Conservation (phyloP, 257 asterid species). For the Cordia subcordata region DNA sequence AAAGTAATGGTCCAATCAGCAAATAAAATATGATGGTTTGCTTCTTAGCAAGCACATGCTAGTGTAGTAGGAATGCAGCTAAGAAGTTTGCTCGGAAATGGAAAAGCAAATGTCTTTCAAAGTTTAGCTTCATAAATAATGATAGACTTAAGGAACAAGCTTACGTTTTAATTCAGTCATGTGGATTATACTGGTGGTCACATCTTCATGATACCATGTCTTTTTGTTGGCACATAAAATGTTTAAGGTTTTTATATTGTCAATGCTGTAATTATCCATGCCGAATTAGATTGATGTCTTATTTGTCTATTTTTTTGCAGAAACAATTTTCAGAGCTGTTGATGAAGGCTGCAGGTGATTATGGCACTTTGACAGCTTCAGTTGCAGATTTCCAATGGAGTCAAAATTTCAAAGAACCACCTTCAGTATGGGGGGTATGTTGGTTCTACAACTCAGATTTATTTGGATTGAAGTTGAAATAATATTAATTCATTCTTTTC, state of each 20-base stretch:
- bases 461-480: not conserved
- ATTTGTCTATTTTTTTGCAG: conserved; percentile 37
- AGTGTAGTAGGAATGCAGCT: too few species aligned
- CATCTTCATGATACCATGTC: too few species aligned
- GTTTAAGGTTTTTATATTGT: not conserved
- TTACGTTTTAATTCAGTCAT: too few species aligned
- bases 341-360: conserved; percentile 97
- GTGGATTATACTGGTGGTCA: too few species aligned
- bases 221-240: not conserved
- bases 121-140: too few species aligned
- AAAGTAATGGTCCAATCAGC: too few species aligned
- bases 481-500: not conserved
- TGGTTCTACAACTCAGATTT: not conserved
- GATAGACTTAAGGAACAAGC: too few species aligned
- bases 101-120: too few species aligned
- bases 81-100: too few species aligned
- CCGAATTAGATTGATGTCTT: conserved; percentile 1
- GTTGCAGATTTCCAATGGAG: conserved; percentile 94
- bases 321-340: conserved; percentile 95
- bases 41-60: too few species aligned
- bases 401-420: conserved; percentile 94
- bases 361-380: conserved; percentile 91
- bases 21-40: too few species aligned
- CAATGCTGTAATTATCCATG: not conserved
- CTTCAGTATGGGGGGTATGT: conserved; percentile 95